Percentiles rank a stretch among this genome's conserved stretches.
These are phyloP conservation scores for Neofusicoccum kwambonambiense DNA, from an alignment of 2,329 filamentous ascomycete genomes.

Conservation along the genomic window DNA sequence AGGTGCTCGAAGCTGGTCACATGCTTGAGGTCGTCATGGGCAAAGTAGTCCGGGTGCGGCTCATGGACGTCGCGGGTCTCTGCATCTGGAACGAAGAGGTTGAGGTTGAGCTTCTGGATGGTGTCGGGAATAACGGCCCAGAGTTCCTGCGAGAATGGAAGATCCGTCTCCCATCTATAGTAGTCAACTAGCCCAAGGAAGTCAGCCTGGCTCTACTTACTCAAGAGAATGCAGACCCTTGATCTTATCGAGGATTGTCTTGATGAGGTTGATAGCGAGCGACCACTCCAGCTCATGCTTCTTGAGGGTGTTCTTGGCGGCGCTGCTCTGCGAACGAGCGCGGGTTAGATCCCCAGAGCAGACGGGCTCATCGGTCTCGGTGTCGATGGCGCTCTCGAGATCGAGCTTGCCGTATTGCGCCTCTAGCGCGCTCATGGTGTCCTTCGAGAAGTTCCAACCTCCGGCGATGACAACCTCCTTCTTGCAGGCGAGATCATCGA, in stretches of 20 bases:
- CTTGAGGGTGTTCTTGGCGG: background rate
- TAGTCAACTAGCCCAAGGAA: background rate
- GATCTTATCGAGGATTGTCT: slow-evolving; percentile 26
- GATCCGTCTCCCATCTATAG: slow-evolving; percentile 29
- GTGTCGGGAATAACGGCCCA: slow-evolving; percentile 26
- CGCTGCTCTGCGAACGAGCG: slow-evolving; percentile 15
- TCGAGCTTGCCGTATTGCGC: slow-evolving; percentile 10
- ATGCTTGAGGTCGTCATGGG: slow-evolving; percentile 26
- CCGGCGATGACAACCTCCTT: slow-evolving; percentile 31
- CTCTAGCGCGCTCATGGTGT: background rate
- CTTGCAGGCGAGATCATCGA: background rate
- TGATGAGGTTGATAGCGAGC: slow-evolving; percentile 23
- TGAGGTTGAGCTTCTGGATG: slow-evolving; percentile 30
- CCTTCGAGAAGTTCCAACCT: slow-evolving; percentile 23
- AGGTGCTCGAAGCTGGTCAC: slow-evolving; percentile 27
- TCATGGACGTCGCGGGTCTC: slow-evolving; percentile 21
- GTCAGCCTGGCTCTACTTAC: slow-evolving; percentile 22
- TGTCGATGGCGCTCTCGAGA: background rate
- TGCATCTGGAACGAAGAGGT: slow-evolving; percentile 27
- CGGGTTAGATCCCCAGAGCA: background rate
- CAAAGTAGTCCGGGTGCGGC: slow-evolving; percentile 26
- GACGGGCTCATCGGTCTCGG: slow-evolving; percentile 5
- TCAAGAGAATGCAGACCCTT: slow-evolving; percentile 28
- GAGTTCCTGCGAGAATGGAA: slow-evolving; percentile 28
- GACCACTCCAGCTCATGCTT: slow-evolving; percentile 22